Conservation (phyloP, 495 filamentous ascomycete genomes). For the Baudoinia panamericana region DNA sequence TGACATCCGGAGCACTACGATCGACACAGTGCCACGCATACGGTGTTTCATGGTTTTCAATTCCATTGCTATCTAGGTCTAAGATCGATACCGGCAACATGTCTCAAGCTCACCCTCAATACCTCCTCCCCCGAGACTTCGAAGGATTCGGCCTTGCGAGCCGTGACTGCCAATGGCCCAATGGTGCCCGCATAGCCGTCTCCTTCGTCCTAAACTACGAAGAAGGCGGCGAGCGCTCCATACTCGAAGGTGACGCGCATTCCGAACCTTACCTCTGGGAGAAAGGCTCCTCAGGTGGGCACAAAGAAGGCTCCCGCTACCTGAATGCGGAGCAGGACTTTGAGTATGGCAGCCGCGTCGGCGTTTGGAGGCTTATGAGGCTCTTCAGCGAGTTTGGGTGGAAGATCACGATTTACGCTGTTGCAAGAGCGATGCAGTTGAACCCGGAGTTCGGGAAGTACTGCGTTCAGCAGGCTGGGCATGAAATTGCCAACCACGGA, state of each 20-base stretch:
- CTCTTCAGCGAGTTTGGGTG: slow-evolving; percentile 27
- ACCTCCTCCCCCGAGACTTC: slow-evolving; percentile 25
- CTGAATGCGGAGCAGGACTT: slow-evolving; percentile 28
- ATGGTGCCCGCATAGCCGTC: slow-evolving; percentile 24
- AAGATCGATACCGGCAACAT: slow-evolving; percentile 15
- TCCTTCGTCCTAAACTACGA: slow-evolving; percentile 30
- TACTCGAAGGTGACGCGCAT: slow-evolving; percentile 23
- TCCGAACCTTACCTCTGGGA: slow-evolving; percentile 27
- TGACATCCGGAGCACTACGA: too few relatives aligned
- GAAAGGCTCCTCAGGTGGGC: slow-evolving; percentile 22
- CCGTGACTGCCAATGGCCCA: slow-evolving; percentile 24
- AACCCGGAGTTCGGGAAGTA: slow-evolving; percentile 24
- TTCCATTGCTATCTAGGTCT: too few relatives aligned
- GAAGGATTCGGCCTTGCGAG: slow-evolving; percentile 24
- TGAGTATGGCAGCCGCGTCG: slow-evolving; percentile 24
- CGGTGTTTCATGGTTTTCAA: too few relatives aligned
- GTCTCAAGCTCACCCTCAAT: slow-evolving; percentile 19
- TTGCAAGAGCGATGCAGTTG: slow-evolving; percentile 24
- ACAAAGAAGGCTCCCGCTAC: slow-evolving; percentile 22
- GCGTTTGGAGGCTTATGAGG: slow-evolving; percentile 24
- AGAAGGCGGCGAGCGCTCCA: slow-evolving; percentile 23
- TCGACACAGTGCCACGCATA: too few relatives aligned
- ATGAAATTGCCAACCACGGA: slow-evolving; percentile 27
- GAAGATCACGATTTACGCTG: slow-evolving; percentile 25
- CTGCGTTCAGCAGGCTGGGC: slow-evolving; percentile 22